Conservation (phyloP, 306 rosid genomes). For the Coriaria nepalensis region DNA sequence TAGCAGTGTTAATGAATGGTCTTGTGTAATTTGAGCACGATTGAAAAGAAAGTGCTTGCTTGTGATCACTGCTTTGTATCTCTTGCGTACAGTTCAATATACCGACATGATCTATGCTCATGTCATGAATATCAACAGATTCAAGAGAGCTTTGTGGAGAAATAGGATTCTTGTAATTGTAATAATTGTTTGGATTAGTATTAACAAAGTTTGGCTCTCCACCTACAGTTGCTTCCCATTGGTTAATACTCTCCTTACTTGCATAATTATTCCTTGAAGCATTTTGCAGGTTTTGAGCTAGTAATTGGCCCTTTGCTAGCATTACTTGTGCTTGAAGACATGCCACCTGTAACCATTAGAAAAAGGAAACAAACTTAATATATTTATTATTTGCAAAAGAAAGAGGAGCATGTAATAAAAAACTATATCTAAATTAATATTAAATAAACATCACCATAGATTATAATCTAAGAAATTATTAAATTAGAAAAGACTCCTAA, state of each 20-base stretch:
- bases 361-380: too few species aligned
- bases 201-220: constrained; percentile 26
- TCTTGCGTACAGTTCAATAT: constrained; percentile 40
- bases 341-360: constrained; percentile 44
- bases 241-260: constrained; percentile 40
- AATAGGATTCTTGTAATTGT: constrained; percentile 40
- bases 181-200: too few species aligned
- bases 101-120: constrained; percentile 20
- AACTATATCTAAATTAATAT: neutral
- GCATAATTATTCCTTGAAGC: constrained; percentile 18
- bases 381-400: neutral
- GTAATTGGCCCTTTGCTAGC: constrained; percentile 58
- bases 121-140: constrained; percentile 43
- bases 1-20: constrained; percentile 1
- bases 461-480: too few species aligned
- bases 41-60: constrained; percentile 33
- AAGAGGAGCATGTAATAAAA: neutral
- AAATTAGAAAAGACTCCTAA: too few species aligned
- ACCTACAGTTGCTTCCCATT: constrained; percentile 17
- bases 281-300: constrained; percentile 35
- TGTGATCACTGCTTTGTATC: constrained; percentile 23
- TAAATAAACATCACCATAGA: too few species aligned
- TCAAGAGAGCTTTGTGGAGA: constrained; percentile 88
- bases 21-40: constrained; percentile 30
- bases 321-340: constrained; percentile 76